phyloP scores from a whole-genome alignment of 345 rosid genomes.

The Sonneratia caseolaris region DNA sequence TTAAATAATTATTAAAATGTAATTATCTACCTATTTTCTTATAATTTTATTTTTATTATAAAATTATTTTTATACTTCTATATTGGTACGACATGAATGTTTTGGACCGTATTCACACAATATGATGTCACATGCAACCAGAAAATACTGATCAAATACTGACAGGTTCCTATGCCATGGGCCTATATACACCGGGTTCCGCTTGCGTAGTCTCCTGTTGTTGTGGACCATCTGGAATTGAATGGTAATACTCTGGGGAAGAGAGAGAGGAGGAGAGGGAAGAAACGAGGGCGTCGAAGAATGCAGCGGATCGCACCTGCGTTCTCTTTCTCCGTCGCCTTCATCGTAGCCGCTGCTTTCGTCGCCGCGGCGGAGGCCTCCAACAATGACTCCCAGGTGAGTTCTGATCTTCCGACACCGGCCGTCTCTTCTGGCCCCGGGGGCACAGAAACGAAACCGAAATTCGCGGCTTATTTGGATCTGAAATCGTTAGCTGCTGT shows the following conservation, averaged over 20 bases:
- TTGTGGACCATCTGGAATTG: neutral
- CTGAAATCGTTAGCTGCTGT: neutral
- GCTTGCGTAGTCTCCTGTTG: neutral
- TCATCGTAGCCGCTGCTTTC: slow-evolving; percentile 17
- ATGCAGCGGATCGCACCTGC: slow-evolving; percentile 16
- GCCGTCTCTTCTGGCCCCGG: neutral
- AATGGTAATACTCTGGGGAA: neutral
- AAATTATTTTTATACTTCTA: too few relatives aligned
- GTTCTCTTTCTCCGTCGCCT: slow-evolving; percentile 24
- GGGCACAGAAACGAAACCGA: neutral
- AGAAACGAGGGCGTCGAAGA: slow-evolving; percentile 12
- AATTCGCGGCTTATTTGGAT: neutral
- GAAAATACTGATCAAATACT: too few relatives aligned
- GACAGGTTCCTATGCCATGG: neutral
- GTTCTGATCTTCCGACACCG: neutral
- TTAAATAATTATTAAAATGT: too few relatives aligned
- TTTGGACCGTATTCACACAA: too few relatives aligned
- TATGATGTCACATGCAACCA: too few relatives aligned
- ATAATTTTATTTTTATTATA: too few relatives aligned
- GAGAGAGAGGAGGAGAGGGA: neutral
- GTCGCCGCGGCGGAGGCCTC: neutral
- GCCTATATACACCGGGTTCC: neutral
- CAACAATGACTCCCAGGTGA: slow-evolving; percentile 37
- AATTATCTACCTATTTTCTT: too few relatives aligned
- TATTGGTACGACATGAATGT: too few relatives aligned